phyloP scores from a whole-genome alignment of 2,329 filamentous ascomycete genomes.

The Fusarium nisikadoi region DNA sequence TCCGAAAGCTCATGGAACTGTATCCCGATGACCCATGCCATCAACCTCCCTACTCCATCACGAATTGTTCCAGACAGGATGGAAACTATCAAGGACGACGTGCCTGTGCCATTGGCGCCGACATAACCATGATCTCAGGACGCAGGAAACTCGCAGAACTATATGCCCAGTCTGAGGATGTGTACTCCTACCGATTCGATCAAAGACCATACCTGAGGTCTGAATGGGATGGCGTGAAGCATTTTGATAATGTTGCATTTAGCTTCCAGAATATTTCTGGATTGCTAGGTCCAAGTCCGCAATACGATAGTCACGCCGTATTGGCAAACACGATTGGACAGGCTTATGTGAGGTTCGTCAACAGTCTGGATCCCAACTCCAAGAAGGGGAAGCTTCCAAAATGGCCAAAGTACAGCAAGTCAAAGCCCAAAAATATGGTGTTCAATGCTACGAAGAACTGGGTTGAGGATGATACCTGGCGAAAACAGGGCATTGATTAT shows the following conservation, averaged over 20 bases:
- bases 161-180: constrained; percentile 49
- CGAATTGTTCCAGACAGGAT: constrained; percentile 31
- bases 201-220: constrained; percentile 56
- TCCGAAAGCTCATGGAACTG: constrained; percentile 55
- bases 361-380: constrained; percentile 55
- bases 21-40: constrained; percentile 61
- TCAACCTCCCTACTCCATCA: constrained; percentile 52
- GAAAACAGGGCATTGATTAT: constrained; percentile 56
- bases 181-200: constrained; percentile 63
- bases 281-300: constrained; percentile 56
- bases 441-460: constrained; percentile 56
- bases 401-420: constrained; percentile 56
- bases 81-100: constrained; percentile 56
- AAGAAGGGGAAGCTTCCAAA: constrained; percentile 45
- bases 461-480: constrained; percentile 59
- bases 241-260: constrained; percentile 62
- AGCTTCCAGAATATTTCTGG: constrained; percentile 63
- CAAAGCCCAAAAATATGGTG: constrained; percentile 56
- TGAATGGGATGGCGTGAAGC: constrained; percentile 55
- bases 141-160: constrained; percentile 58
- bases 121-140: constrained; percentile 60
- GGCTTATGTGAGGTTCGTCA: constrained; percentile 57
- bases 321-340: constrained; percentile 52
- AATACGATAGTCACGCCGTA: constrained; percentile 51
- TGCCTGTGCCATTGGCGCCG: constrained; percentile 56